phyloP scores from a whole-genome alignment of 352 stramenopile genomes.

The Phytophthora sp. region DNA sequence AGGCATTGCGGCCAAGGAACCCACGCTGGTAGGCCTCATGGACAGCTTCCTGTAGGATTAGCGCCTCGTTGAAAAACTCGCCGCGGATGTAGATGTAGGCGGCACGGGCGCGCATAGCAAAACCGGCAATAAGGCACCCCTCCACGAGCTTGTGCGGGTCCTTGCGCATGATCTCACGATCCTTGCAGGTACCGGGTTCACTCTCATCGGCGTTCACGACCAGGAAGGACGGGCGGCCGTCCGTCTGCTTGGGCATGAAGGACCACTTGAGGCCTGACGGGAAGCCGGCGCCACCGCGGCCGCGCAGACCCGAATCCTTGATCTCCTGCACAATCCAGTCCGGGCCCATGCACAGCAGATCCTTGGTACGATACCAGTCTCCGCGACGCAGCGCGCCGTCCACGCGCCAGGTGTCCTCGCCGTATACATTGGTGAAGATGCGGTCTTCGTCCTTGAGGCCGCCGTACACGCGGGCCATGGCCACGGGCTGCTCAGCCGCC shows the following conservation, averaged over 20 bases:
- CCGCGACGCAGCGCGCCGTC: slow-evolving; percentile 92
- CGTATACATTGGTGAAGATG: slow-evolving; percentile 99
- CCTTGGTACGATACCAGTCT: slow-evolving; percentile 97
- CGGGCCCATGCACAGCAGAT: slow-evolving; percentile 98
- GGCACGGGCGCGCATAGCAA: slow-evolving; percentile 98
- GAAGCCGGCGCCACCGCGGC: slow-evolving; percentile 98
- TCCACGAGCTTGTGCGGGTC: slow-evolving; percentile 99
- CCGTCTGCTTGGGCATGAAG: slow-evolving; percentile 99
- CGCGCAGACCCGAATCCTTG: slow-evolving; percentile 98
- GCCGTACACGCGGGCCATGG: slow-evolving; percentile 91
- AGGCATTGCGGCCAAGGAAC: slow-evolving; percentile 97
- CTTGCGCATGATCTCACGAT: slow-evolving; percentile 99
- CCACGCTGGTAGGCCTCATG: slow-evolving; percentile 98
- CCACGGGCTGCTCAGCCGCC: slow-evolving; percentile 45
- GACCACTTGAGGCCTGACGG: slow-evolving; percentile 99
- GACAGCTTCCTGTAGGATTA: slow-evolving; percentile 98
- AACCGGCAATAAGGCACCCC: slow-evolving; percentile 97
- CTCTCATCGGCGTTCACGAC: slow-evolving; percentile 99
- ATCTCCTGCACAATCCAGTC: slow-evolving; percentile 99
- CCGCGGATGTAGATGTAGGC: slow-evolving; percentile 99
- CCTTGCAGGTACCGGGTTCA: slow-evolving; percentile 99
- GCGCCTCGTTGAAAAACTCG: slow-evolving; percentile 99
- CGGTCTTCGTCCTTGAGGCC: slow-evolving; percentile 98
- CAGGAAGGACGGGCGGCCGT: slow-evolving; percentile 99
- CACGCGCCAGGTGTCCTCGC: slow-evolving; percentile 93